Evolutionary conservation across 345 rosid genomes (phyloP), one percentile per base, ranked within the genome.

Genomic region (Orychophragmus violaceus): DNA sequence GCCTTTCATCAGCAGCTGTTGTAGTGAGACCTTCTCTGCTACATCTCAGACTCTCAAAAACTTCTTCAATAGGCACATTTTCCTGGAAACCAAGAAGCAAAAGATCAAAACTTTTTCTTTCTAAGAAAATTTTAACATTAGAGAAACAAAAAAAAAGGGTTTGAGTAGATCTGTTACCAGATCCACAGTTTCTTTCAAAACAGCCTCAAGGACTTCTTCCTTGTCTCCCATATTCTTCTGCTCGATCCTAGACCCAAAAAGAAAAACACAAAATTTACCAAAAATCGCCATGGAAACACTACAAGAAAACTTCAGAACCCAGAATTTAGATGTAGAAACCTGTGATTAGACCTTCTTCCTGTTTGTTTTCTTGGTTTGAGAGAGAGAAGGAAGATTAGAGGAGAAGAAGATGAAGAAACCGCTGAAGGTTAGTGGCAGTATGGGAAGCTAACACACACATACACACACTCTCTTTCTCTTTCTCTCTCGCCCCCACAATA

Each of bases 51-150:
- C 85, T 90, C 84, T 94, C 97, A 66, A 94, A 74, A 53, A 94
- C 97, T 65, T 90, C 99, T 52, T 88, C 99, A 64, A 94, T 90
- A 69, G 99, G 96, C 77, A 94, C 90, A 68, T 94, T 94, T 75
- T 94, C 99, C 99, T 94, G 81, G 65, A 54, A 54, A 56, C 57
- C 46, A 45, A 57, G 10, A 51, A 16, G 28, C 18, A 70, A 71
- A 49, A 36, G 0, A 30, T 57, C 24, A 18, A 64, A 3, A 27
- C 37, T 67, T 27, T 37, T 48, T 66, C 7, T 60, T 51, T 61
- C 18, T 37, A 63, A 44, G 37, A 62, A 22, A 75, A 72, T 53
- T 27, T 45, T 6, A 13, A 59, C 60, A 35, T 46, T 2, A 35
- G 17, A 49, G 32, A 44, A 30, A 48, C n/a, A 52, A 22, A 41